Evolutionary conservation across 2,329 filamentous ascomycete genomes (phyloP).

Genomic region (Stemphylium vesicarium): DNA sequence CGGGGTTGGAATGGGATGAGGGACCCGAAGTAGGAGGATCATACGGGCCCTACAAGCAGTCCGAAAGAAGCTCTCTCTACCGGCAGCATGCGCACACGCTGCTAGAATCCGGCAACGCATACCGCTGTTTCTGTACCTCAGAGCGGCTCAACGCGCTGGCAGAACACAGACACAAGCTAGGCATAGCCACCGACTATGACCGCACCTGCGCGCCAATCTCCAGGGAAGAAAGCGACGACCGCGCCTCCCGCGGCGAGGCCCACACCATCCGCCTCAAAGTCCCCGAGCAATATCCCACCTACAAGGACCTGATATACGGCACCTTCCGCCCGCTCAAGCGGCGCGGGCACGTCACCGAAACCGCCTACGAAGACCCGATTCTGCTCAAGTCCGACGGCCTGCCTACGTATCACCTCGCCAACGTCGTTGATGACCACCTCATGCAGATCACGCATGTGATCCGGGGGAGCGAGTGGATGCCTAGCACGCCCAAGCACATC

Average conservation of each 20-base stretch:
- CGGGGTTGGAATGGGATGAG: conserved; percentile 92
- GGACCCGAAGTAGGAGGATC: conserved; percentile 81
- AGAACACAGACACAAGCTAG: conserved; percentile 64
- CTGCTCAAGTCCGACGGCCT: conserved; percentile 89
- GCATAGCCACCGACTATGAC: conserved; percentile 68
- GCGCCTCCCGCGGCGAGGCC: conserved; percentile 70
- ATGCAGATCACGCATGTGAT: conserved; percentile 98
- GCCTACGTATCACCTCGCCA: conserved; percentile 96
- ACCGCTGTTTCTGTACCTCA: conserved; percentile 88
- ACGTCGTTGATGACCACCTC: conserved; percentile 92
- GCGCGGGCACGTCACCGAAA: conserved; percentile 49
- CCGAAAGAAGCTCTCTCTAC: conserved; percentile 78
- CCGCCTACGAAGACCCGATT: conserved; percentile 79
- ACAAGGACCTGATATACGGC: conserved; percentile 82
- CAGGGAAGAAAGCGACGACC: conserved; percentile 70
- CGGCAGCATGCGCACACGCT: conserved; percentile 72
- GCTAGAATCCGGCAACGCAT: conserved; percentile 75
- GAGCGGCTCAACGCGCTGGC: conserved; percentile 73
- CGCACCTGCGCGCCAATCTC: conserved; percentile 75
- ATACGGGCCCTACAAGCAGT: conserved; percentile 87
- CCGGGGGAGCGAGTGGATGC: conserved; percentile 94
- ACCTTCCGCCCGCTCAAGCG: conserved; percentile 42
- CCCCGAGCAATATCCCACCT: conserved; percentile 66
- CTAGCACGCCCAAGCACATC: conserved; percentile 83
- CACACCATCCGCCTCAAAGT: conserved; percentile 79